Evolutionary conservation across 352 stramenopile species (phyloP).

Genomic region (Globisporangium middletonii): DNA sequence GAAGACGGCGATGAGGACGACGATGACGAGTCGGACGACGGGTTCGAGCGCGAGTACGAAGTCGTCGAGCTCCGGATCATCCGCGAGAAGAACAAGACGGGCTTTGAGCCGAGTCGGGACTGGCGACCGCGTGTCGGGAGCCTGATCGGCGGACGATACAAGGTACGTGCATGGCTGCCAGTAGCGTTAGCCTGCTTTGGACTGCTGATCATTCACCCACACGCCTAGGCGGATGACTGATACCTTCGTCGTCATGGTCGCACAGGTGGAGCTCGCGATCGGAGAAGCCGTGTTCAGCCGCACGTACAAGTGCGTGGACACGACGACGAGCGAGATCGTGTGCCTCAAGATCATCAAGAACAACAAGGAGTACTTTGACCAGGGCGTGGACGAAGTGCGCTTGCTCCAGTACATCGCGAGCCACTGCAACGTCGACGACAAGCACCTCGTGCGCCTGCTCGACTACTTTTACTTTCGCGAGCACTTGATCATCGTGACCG

Average conservation of each 20-base stretch:
- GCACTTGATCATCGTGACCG: conserved; percentile 96
- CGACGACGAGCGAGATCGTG: conserved; percentile 69
- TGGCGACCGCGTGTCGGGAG: conserved; percentile 54
- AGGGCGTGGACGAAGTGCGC: conserved; percentile 85
- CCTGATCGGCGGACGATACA: conserved; percentile 59
- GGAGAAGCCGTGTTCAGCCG: conserved; percentile 81
- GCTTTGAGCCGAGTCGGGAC: conserved; percentile 76
- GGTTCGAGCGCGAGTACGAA: conserved; percentile 54
- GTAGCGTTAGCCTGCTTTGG: neutral
- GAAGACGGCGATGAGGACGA: conserved; percentile 28
- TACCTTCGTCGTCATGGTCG: conserved; percentile 1
- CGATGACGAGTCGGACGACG: conserved; percentile 31
- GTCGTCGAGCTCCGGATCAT: conserved; percentile 65
- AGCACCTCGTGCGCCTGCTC: conserved; percentile 92
- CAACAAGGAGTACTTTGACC: conserved; percentile 99
- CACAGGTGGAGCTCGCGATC: conserved; percentile 61
- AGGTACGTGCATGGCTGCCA: conserved; percentile 20
- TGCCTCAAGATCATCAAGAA: conserved; percentile 99
- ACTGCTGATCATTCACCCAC: conserved; percentile 14
- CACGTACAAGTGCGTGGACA: conserved; percentile 76
- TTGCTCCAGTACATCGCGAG: conserved; percentile 64
- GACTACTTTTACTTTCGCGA: conserved; percentile 94
- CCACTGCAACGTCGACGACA: conserved; percentile 85
- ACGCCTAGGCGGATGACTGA: conserved; percentile 20
- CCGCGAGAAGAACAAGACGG: conserved; percentile 72